A percentile compares a stretch with the other conserved stretches of the same genome.
phyloP scores from a whole-genome alignment of 306 rosid species.

The Castanea mollissima region DNA sequence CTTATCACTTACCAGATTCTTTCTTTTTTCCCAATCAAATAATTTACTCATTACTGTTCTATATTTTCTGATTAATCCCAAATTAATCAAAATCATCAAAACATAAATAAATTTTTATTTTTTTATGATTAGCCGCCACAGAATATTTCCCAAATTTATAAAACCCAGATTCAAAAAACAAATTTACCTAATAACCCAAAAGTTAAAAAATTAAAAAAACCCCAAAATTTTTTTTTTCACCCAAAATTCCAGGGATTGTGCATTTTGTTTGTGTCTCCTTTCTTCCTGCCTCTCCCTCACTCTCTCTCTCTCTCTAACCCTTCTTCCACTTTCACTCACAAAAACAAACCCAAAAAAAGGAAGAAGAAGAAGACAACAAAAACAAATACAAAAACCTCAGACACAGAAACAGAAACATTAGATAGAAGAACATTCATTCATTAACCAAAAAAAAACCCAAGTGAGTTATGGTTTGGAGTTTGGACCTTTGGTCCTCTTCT shows the following conservation, averaged over 20 bases:
- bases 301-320: not conserved
- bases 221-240: conserved; percentile 12
- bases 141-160: not conserved
- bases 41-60: too few relatives aligned
- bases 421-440: conserved; percentile 3
- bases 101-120: too few relatives aligned
- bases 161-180: not conserved
- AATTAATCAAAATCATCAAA: too few relatives aligned
- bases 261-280: not conserved
- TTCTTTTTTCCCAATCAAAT: too few relatives aligned
- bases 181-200: conserved; percentile 17
- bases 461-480: conserved; percentile 57
- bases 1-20: too few relatives aligned
- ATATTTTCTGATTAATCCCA: too few relatives aligned
- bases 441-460: conserved; percentile 3
- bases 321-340: too few relatives aligned
- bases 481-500: conserved; percentile 41
- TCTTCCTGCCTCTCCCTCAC: not conserved
- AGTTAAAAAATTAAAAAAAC: conserved; percentile 27
- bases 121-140: too few relatives aligned
- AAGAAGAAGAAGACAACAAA: not conserved
- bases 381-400: conserved; percentile 13
- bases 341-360: not conserved
- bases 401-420: not conserved
- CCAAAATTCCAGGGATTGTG: conserved; percentile 35